Evolutionary conservation across 108 stramenopile species (phyloP).

Genomic region (Conticribra guillardii): DNA sequence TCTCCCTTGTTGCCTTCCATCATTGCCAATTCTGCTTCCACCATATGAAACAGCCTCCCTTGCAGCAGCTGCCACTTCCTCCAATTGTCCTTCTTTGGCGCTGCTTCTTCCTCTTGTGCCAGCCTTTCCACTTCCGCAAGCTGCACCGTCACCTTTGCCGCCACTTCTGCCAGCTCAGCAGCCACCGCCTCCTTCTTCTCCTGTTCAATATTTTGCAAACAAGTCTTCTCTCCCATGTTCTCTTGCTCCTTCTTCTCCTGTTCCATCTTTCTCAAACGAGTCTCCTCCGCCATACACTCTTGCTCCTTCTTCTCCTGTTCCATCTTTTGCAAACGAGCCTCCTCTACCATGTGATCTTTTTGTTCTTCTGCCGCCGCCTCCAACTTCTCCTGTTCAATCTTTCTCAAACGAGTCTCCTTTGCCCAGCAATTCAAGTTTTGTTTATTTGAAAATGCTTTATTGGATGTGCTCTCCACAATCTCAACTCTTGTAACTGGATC

Average conservation of each 20-base stretch:
- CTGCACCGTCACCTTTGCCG: background rate
- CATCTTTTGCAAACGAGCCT: too few species aligned
- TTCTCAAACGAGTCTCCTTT: background rate
- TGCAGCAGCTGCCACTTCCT: slow-evolving; percentile 27
- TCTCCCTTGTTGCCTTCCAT: slow-evolving; percentile 35
- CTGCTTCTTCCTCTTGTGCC: background rate
- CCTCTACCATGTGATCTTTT: too few species aligned
- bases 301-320: background rate
- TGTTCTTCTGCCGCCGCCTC: background rate
- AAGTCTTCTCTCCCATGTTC: slow-evolving; percentile 1
- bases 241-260: too few species aligned
- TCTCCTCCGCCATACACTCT: slow-evolving; percentile 5
- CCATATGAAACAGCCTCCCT: slow-evolving; percentile 33
- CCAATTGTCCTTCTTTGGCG: background rate
- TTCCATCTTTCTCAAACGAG: background rate
- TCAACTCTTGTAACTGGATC: too few species aligned
- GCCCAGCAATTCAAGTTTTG: too few species aligned
- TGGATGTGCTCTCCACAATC: too few species aligned
- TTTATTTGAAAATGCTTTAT: too few species aligned
- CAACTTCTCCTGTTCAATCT: background rate
- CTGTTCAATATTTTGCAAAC: background rate
- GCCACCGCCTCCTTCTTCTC: background rate
- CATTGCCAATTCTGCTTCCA: slow-evolving; percentile 21
- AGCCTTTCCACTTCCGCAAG: background rate
- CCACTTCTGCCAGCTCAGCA: background rate